Percentiles rank a stretch among this genome's conserved stretches.
phyloP scores from a whole-genome alignment of 768 basidiomycete species.

The Mycena haematopus region DNA sequence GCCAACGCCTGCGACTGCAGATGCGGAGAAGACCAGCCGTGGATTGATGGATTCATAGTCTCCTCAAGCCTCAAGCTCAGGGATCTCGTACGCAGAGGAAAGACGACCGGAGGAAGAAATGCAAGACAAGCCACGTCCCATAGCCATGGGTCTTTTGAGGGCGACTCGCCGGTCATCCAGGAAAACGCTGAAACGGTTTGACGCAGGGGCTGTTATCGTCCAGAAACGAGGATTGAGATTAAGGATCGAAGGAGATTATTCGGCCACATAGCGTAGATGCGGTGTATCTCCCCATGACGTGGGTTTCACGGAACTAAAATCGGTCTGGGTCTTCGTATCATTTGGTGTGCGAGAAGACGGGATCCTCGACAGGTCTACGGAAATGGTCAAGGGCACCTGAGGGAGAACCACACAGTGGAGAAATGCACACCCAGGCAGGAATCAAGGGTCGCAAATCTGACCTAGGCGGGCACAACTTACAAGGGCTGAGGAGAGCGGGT shows the following conservation, averaged over 20 bases:
- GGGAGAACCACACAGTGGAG: too few species aligned
- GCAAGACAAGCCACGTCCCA: background rate
- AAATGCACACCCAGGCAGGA: too few species aligned
- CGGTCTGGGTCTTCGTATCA: too few species aligned
- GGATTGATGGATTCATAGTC: conserved; percentile 1
- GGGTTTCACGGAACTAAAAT: background rate
- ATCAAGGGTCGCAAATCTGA: too few species aligned
- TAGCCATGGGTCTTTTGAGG: background rate
- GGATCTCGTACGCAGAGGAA: background rate
- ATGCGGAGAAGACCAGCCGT: background rate
- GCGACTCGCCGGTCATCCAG: background rate
- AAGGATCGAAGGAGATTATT: background rate
- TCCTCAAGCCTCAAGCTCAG: background rate
- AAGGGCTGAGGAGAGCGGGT: background rate
- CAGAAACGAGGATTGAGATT: background rate
- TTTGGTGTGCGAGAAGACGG: too few species aligned
- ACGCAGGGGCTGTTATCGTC: background rate
- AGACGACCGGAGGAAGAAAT: background rate
- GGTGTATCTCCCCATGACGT: background rate
- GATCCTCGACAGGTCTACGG: background rate
- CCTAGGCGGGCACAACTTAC: background rate
- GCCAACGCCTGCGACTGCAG: background rate
- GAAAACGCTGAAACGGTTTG: background rate
- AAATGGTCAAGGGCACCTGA: too few species aligned
- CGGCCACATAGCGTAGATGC: background rate